These are phyloP conservation scores for Boechera divaricarpa DNA, from an alignment of 345 rosid species.

Conservation along the genomic window DNA sequence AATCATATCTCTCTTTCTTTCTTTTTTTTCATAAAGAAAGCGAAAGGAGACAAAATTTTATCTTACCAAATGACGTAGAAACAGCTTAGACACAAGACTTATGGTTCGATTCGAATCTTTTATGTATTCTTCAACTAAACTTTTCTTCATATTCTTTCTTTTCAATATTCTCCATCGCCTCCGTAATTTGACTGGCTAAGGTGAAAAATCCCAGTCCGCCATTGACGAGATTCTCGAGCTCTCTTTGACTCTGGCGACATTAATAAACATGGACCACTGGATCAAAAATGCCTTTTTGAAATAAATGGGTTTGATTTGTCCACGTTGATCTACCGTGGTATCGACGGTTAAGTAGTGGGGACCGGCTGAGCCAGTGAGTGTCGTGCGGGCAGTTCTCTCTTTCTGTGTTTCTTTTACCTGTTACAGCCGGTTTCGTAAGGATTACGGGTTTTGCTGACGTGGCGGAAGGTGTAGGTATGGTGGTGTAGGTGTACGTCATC, in stretches of 20 bases:
- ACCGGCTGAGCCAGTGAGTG: conserved; percentile 54
- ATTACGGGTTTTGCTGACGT: conserved; percentile 42
- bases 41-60: conserved; percentile 38
- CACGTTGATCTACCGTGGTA: conserved; percentile 38
- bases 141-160: conserved; percentile 24
- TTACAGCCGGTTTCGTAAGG: conserved; percentile 40
- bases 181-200: conserved; percentile 42
- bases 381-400: conserved; percentile 35
- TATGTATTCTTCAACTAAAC: conserved; percentile 12
- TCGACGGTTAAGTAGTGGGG: conserved; percentile 43
- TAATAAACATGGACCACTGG: conserved; percentile 36
- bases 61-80: conserved; percentile 42
- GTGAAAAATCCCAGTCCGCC: conserved; percentile 30
- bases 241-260: not conserved
- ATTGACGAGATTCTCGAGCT: conserved; percentile 28
- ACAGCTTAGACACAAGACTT: conserved; percentile 42
- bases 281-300: conserved; percentile 29
- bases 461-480: conserved; percentile 25
- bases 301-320: conserved; percentile 7
- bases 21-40: conserved; percentile 19
- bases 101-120: conserved; percentile 28
- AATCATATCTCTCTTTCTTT: conserved; percentile 52
- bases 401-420: conserved; percentile 27
- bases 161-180: conserved; percentile 28
- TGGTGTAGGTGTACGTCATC: conserved; percentile 52